A percentile compares a stretch with the other conserved stretches of the same genome.
These are phyloP conservation scores for Flaveria bidentis DNA, from an alignment of 129 eudicot genomes.

Conservation along the genomic window DNA sequence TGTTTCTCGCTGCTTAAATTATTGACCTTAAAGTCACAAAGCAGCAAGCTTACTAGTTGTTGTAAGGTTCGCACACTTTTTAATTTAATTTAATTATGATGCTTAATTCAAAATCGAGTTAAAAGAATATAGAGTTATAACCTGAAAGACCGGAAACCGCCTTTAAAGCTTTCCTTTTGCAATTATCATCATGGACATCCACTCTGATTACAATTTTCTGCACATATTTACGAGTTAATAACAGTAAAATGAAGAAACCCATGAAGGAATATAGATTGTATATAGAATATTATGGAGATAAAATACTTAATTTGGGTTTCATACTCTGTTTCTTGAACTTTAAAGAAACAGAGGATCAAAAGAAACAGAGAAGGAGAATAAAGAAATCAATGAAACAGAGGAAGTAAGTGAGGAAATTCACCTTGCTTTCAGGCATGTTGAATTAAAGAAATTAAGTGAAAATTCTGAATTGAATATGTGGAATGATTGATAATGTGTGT, in stretches of 20 bases:
- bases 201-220: neutral
- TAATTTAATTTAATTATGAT: too few relatives aligned
- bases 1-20: too few relatives aligned
- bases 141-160: neutral
- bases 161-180: neutral
- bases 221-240: neutral
- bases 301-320: neutral
- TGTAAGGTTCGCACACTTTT: too few relatives aligned
- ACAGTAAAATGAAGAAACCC: neutral
- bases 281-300: too few relatives aligned
- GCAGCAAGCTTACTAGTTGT: too few relatives aligned
- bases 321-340: neutral
- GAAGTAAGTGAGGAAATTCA: neutral
- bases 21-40: too few relatives aligned
- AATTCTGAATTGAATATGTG: neutral
- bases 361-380: too few relatives aligned
- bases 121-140: neutral
- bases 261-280: too few relatives aligned
- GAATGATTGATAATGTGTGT: neutral
- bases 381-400: too few relatives aligned
- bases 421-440: slow-evolving; percentile 9
- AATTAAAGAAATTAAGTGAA: neutral
- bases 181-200: neutral
- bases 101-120: neutral
- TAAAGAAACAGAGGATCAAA: neutral